These are phyloP conservation scores for Trichomonas gallinae DNA, from an alignment of 208 protist genomes.

Conservation along the genomic window DNA sequence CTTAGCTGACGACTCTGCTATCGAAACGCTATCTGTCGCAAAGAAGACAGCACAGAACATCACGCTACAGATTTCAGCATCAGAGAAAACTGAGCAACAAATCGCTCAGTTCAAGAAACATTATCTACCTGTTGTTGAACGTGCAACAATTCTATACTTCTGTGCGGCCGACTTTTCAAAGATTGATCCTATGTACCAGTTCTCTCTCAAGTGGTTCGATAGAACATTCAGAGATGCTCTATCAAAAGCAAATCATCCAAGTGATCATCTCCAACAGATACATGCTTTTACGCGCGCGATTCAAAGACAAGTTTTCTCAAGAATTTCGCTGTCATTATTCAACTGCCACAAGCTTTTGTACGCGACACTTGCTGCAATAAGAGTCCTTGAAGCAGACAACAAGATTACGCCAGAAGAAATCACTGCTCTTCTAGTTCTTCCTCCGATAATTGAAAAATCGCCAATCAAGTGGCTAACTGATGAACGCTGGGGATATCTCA, in stretches of 20 bases:
- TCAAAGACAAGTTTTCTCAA: conserved; percentile 61
- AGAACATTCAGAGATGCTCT: not conserved
- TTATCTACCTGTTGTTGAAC: conserved; percentile 69
- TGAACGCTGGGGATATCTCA: not conserved
- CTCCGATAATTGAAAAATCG: not conserved
- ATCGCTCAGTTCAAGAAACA: conserved; percentile 68
- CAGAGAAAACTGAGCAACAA: conserved; percentile 71
- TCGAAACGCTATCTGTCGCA: conserved; percentile 73
- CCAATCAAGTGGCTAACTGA: conserved; percentile 51
- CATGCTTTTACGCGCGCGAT: conserved; percentile 57
- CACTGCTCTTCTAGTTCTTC: conserved; percentile 37
- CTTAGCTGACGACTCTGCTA: conserved; percentile 84
- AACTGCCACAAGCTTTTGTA: conserved; percentile 95
- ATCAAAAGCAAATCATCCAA: not conserved
- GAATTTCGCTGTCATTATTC: conserved; percentile 82
- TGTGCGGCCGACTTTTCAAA: conserved; percentile 58
- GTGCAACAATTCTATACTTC: conserved; percentile 76
- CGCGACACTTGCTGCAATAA: conserved; percentile 74
- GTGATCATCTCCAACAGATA: not conserved
- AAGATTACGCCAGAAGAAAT: conserved; percentile 37
- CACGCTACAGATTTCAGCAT: conserved; percentile 58
- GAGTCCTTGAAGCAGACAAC: conserved; percentile 37
- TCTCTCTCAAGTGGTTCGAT: conserved; percentile 18
- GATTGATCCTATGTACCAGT: conserved; percentile 50
- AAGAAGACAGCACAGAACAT: conserved; percentile 61